Percentiles rank a stretch among this genome's conserved stretches.
phyloP scores from a whole-genome alignment of 2,329 filamentous ascomycete species.

The Chalaropsis ovoidea region DNA sequence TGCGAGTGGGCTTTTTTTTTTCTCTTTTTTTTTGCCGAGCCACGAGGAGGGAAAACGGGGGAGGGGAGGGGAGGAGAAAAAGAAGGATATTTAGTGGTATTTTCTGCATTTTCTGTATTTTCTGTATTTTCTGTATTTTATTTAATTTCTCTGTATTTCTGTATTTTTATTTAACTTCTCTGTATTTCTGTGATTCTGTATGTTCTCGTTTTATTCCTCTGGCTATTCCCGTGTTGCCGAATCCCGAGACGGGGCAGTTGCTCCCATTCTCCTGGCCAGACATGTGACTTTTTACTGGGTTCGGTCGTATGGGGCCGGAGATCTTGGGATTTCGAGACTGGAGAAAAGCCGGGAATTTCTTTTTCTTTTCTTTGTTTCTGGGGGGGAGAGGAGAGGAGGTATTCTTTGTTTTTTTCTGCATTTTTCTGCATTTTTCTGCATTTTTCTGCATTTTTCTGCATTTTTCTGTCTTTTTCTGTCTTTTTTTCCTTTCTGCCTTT shows the following conservation, averaged over 20 bases:
- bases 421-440: background rate
- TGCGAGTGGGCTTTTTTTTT: no score
- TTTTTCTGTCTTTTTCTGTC: background rate
- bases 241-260: background rate
- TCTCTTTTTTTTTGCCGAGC: no score
- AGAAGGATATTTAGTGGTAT: background rate
- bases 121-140: background rate
- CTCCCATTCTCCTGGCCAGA: background rate
- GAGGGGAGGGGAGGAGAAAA: background rate
- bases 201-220: background rate
- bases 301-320: background rate
- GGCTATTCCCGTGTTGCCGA: conserved; percentile 2
- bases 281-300: background rate
- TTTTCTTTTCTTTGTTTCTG: no score
- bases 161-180: no score
- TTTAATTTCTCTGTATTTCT: no score
- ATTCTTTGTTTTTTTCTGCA: no score
- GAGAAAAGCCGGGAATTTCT: no score
- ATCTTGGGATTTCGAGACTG: no score
- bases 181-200: no score
- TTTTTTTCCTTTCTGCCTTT: background rate
- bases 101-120: background rate
- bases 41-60: background rate
- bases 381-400: no score
- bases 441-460: background rate